Base-by-base conservation (phyloP, 1,284 basidiomycete species). In the Puccinia hordei region DNA sequence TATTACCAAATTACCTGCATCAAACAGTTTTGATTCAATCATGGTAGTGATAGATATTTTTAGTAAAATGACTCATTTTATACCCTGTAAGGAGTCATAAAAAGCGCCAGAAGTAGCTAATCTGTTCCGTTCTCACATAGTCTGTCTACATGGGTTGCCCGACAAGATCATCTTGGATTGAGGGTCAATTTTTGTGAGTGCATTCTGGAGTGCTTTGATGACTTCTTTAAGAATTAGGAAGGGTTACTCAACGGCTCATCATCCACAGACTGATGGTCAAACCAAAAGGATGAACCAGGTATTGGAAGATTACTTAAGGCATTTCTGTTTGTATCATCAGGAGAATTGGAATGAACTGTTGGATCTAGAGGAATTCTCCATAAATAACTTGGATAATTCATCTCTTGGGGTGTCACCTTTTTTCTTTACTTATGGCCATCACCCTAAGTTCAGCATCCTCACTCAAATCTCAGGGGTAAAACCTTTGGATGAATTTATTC, bases 331-430 rank as follows among this genome's bases (percentile, higher is more conserved):
- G 5, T 75, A 83, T 57, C 3, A 81, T 12, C 80, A 82, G 44
- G 63, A 82, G n/a, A 77, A 84, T 73, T 86, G 84, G 85, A 24
- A 22, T 12, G 63, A 82, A 3, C 82, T 81, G 71, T 75, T 86
- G 10, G 78, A 82, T 1, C 51, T 82, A 0, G 83, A 85, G 38
- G 38, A 41, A 12, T 41, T 41, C 38, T 41, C 4, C 38, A 41
- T 41, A 41, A 41, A 41, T 41, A 41, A 41, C 12, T 6, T 12
- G 38, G 38, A 41, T 41, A 6, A 4, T 4, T 4, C 38, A 12
- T 6, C 6, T 41, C 12, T 41, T 4, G 12, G 12, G 12, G 12
- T 41, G 4, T 41, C 38, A 6, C 38, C 38, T 6, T 71, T 71
- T 24, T 71, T 71, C 41, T 51, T 71, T 71, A 6, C 27, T 17